Conservation (phyloP, 768 basidiomycete genomes). For the Trametes cubensis region DNA sequence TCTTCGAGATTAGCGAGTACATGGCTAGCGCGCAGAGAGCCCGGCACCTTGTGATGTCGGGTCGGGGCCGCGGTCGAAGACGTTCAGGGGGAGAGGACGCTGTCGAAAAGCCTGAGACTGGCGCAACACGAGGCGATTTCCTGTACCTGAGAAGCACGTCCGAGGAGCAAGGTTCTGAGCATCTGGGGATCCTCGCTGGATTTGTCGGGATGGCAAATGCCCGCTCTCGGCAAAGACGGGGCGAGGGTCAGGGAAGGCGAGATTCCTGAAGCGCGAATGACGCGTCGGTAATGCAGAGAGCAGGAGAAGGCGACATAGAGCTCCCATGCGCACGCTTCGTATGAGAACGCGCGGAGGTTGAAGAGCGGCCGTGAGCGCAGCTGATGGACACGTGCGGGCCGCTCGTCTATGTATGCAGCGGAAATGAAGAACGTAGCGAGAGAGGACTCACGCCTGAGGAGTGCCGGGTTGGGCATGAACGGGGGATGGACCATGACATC, state of each 20-base stretch:
- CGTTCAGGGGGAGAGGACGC: neutral
- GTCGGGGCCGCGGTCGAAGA: neutral
- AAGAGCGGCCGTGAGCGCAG: constrained; percentile 16
- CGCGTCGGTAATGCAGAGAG: constrained; percentile 6
- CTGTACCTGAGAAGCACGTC: constrained; percentile 1
- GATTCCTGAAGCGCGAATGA: constrained; percentile 4
- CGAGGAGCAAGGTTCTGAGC: neutral
- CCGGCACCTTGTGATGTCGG: no score
- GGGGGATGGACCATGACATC: neutral
- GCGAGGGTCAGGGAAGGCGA: neutral
- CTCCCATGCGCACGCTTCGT: constrained; percentile 13
- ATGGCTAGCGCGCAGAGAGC: no score
- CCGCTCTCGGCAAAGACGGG: constrained; percentile 12
- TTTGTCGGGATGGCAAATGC: neutral
- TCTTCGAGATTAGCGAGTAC: no score
- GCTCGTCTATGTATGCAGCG: constrained; percentile 13
- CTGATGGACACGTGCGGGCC: constrained; percentile 15
- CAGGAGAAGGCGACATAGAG: constrained; percentile 3
- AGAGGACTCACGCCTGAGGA: constrained; percentile 8
- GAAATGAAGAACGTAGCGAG: constrained; percentile 17
- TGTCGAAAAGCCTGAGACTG: neutral
- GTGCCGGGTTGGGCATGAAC: constrained; percentile 5
- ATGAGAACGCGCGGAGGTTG: constrained; percentile 17
- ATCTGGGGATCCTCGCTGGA: constrained; percentile 2
- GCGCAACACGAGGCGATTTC: constrained; percentile 11